Evolutionary conservation across 441 rosid genomes (phyloP).

Genomic region (Melastoma candidum): DNA sequence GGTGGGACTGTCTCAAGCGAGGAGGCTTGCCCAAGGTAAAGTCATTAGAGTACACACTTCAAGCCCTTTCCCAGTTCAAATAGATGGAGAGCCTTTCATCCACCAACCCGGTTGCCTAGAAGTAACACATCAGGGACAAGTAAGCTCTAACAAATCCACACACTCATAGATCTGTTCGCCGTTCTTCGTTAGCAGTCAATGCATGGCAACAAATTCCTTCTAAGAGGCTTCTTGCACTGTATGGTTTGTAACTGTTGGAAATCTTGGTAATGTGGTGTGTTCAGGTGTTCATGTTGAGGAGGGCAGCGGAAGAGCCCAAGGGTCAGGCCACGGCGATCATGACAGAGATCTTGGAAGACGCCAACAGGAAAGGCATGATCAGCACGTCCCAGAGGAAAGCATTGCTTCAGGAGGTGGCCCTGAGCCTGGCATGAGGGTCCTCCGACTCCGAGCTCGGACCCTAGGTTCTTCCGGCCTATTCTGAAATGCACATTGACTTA

Average conservation of each 20-base stretch:
- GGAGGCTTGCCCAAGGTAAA: constrained; percentile 58
- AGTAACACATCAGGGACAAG: constrained; percentile 61
- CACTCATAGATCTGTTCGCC: neutral
- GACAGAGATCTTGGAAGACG: constrained; percentile 56
- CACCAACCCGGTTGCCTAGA: constrained; percentile 63
- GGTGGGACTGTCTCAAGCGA: constrained; percentile 65
- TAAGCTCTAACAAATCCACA: constrained; percentile 4
- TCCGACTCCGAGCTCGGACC: constrained; percentile 17
- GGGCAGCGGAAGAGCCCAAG: constrained; percentile 52
- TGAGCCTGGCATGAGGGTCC: constrained; percentile 12
- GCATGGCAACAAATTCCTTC: neutral
- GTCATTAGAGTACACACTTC: constrained; percentile 46
- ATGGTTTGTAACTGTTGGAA: neutral
- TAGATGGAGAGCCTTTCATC: constrained; percentile 73
- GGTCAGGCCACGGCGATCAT: constrained; percentile 63
- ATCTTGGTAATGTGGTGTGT: constrained; percentile 3
- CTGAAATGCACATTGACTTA: no score
- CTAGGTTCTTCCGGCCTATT: no score
- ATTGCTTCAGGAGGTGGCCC: constrained; percentile 53
- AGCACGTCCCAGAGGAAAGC: constrained; percentile 50
- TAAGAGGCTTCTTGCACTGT: neutral
- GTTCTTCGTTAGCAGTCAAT: neutral
- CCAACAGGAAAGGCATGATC: constrained; percentile 55
- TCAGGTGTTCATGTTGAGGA: constrained; percentile 66
- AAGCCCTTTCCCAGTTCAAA: constrained; percentile 56